phyloP scores from a whole-genome alignment of 139 green algal species.

The Ettlia oleoabundans region DNA sequence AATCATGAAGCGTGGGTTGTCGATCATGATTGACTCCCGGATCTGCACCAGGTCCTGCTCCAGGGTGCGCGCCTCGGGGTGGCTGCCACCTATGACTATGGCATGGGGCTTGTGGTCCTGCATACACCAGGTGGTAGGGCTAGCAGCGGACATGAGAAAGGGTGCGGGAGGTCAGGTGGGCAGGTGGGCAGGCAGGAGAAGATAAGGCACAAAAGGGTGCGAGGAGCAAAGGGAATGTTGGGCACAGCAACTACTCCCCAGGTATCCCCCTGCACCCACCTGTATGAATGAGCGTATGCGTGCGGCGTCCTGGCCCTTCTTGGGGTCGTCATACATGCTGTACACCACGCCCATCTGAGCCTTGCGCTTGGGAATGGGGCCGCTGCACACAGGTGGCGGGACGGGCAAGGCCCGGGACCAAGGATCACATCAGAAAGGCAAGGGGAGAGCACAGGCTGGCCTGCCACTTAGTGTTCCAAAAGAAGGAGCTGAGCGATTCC shows the following conservation, averaged over 20 bases:
- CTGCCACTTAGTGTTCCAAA: too few relatives aligned
- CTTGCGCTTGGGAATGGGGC: constrained; percentile 49
- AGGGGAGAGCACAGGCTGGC: not conserved
- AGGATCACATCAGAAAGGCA: not conserved
- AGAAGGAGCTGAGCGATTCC: too few relatives aligned
- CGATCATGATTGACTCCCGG: constrained; percentile 63
- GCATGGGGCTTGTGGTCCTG: constrained; percentile 81
- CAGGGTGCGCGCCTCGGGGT: constrained; percentile 66
- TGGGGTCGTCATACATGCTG: constrained; percentile 54
- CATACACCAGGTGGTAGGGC: not conserved
- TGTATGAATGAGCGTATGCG: constrained; percentile 71
- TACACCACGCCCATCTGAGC: constrained; percentile 35
- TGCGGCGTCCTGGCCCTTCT: constrained; percentile 53
- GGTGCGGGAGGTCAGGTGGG: not conserved
- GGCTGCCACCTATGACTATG: constrained; percentile 73
- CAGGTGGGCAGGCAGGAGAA: not conserved
- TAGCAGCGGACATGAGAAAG: too few relatives aligned
- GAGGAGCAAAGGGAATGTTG: not conserved
- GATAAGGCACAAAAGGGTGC: not conserved
- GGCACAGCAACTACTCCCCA: too few relatives aligned
- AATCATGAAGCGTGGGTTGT: constrained; percentile 52
- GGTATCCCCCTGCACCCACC: too few relatives aligned
- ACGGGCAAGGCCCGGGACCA: too few relatives aligned
- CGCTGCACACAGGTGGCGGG: constrained; percentile 18
- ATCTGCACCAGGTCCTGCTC: constrained; percentile 69